Conservation (phyloP, 2,329 filamentous ascomycete genomes). For the Phaeomoniella chlamydospora region DNA sequence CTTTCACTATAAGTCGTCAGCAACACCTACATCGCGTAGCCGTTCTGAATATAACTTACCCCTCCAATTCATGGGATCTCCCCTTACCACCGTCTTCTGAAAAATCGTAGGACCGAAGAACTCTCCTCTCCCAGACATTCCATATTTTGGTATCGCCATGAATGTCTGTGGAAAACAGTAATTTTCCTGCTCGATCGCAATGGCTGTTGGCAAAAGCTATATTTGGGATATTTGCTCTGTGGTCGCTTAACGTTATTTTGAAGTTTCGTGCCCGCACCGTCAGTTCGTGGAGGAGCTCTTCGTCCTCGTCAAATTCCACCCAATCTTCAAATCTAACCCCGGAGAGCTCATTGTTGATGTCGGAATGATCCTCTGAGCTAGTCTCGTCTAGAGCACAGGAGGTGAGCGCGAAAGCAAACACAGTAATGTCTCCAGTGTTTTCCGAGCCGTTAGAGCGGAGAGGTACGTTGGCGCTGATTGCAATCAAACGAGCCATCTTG, state of each 20-base stretch:
- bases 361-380: neutral
- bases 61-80: too few species aligned
- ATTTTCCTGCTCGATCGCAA: constrained; percentile 37
- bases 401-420: constrained; percentile 23
- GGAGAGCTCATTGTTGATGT: constrained; percentile 2
- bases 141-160: constrained; percentile 33
- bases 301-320: neutral
- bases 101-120: constrained; percentile 16
- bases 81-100: constrained; percentile 4
- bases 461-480: constrained; percentile 61
- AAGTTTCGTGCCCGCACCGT: constrained; percentile 22
- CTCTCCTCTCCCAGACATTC: constrained; percentile 28
- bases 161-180: constrained; percentile 45
- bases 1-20: constrained; percentile 14
- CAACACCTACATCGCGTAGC: too few species aligned
- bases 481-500: constrained; percentile 65
- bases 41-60: too few species aligned
- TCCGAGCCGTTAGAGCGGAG: constrained; percentile 5
- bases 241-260: constrained; percentile 24
- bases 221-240: constrained; percentile 39
- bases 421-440: constrained; percentile 9
- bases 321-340: neutral
- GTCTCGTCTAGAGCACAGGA: neutral
- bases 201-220: constrained; percentile 45
- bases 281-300: neutral